Evolutionary conservation across 2,329 filamentous ascomycete species (phyloP).

Genomic region (Aspergillus fumigatiaffinis): DNA sequence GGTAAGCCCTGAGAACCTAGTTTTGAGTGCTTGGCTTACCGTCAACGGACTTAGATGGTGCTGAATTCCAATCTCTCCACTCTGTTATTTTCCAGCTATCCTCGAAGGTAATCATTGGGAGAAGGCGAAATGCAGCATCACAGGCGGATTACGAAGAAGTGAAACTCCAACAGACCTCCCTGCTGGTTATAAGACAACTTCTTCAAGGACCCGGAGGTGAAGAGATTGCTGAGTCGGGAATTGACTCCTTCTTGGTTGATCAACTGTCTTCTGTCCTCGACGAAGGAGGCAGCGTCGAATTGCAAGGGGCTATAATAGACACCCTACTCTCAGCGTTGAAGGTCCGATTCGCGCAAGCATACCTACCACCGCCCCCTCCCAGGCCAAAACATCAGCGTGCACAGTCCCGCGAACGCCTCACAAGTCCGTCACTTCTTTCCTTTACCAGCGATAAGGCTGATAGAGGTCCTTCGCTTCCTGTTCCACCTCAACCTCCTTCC

Average conservation of each 20-base stretch:
- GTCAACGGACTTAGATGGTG: conserved; percentile 16
- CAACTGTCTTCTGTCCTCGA: conserved; percentile 60
- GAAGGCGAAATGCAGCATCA: conserved; percentile 7
- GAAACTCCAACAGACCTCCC: conserved; percentile 66
- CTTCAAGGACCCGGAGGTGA: conserved; percentile 38
- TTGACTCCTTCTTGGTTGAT: conserved; percentile 69
- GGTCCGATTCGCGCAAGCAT: conserved; percentile 46
- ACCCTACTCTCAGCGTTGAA: conserved; percentile 72
- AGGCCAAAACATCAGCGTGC: conserved; percentile 34
- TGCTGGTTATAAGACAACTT: conserved; percentile 59
- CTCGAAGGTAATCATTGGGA: conserved; percentile 26
- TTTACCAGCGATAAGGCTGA: conserved; percentile 44
- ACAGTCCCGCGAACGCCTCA: conserved; percentile 37
- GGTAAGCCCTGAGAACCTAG: conserved; percentile 30
- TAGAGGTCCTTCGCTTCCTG: conserved; percentile 27
- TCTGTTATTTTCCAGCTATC: conserved; percentile 29
- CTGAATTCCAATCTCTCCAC: conserved; percentile 30
- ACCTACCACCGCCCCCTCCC: conserved; percentile 28
- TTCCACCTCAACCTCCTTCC: conserved; percentile 51
- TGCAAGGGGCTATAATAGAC: conserved; percentile 75
- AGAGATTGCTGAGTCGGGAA: conserved; percentile 44
- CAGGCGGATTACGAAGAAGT: conserved; percentile 52
- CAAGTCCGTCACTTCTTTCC: conserved; percentile 43
- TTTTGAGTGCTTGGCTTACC: conserved; percentile 3
- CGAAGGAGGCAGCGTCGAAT: conserved; percentile 58